These are phyloP conservation scores for Beauveria rudraprayagi DNA, from an alignment of 2,329 filamentous ascomycete species.

Conservation along the genomic window DNA sequence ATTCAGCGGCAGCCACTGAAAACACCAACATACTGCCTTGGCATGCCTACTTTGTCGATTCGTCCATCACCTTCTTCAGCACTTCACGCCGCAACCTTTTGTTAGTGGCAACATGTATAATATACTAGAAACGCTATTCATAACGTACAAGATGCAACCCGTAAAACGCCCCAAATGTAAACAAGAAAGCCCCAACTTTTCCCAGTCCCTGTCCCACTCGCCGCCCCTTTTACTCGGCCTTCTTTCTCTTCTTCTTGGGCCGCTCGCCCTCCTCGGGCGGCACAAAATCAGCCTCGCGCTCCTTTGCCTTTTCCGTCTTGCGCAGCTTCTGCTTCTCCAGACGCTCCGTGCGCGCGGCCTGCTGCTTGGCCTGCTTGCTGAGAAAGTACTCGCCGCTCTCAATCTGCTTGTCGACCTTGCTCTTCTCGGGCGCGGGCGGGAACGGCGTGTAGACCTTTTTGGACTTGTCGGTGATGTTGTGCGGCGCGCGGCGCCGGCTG, in stretches of 20 bases:
- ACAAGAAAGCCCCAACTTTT: background rate
- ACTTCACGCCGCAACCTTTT: background rate
- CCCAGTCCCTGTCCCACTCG: too few relatives aligned
- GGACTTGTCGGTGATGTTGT: conserved; percentile 82
- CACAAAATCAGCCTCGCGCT: conserved; percentile 78
- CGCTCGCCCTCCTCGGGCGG: conserved; percentile 70
- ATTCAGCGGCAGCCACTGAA: too few relatives aligned
- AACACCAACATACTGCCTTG: too few relatives aligned
- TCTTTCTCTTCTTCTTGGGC: conserved; percentile 57
- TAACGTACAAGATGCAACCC: conserved; percentile 9
- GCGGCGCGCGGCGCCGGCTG: conserved; percentile 72
- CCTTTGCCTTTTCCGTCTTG: conserved; percentile 80
- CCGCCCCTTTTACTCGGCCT: conserved; percentile 21
- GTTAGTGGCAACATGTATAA: background rate
- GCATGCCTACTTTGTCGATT: too few relatives aligned
- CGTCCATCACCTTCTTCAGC: too few relatives aligned
- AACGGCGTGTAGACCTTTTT: conserved; percentile 97
- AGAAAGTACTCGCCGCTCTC: conserved; percentile 97
- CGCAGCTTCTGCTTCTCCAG: conserved; percentile 79
- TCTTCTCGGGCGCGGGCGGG: conserved; percentile 94
- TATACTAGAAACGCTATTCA: conserved; percentile 2
- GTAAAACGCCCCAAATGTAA: background rate
- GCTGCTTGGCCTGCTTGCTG: conserved; percentile 84
- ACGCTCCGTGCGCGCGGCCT: conserved; percentile 68
- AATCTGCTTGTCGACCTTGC: conserved; percentile 96